A percentile compares a stretch with the other conserved stretches of the same genome.
Conservation (phyloP, 2,329 filamentous ascomycete genomes). For the Colletotrichum sp. region DNA sequence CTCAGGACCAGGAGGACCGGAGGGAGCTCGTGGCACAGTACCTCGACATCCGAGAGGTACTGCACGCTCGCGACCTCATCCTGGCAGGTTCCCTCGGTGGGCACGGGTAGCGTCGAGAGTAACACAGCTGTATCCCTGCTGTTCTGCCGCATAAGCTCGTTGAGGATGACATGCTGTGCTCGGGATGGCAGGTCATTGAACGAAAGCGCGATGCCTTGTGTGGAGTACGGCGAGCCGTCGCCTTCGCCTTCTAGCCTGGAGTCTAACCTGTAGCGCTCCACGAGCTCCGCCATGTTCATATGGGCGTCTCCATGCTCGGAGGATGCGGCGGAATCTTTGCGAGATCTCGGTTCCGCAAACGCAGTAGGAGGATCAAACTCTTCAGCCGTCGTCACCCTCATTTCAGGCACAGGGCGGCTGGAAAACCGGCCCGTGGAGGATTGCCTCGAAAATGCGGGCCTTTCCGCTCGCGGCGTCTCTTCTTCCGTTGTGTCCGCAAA, state of each 20-base stretch:
- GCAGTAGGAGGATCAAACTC: slow-evolving; percentile 66
- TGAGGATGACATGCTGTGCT: slow-evolving; percentile 85
- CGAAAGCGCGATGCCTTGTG: slow-evolving; percentile 71
- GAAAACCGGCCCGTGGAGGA: slow-evolving; percentile 64
- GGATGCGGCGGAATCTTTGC: slow-evolving; percentile 40
- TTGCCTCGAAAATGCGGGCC: slow-evolving; percentile 44
- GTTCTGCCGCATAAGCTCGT: slow-evolving; percentile 77
- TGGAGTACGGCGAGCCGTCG: slow-evolving; percentile 54
- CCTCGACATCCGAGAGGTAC: slow-evolving; percentile 80
- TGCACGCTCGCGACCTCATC: slow-evolving; percentile 73
- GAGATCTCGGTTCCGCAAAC: slow-evolving; percentile 57
- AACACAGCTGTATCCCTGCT: slow-evolving; percentile 77
- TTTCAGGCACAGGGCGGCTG: slow-evolving; percentile 67
- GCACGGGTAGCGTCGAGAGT: slow-evolving; percentile 84
- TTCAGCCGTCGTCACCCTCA: slow-evolving; percentile 59
- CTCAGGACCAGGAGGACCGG: slow-evolving; percentile 82
- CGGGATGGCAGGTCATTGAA: slow-evolving; percentile 88
- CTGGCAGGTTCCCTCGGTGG: slow-evolving; percentile 75
- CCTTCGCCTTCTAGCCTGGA: slow-evolving; percentile 23
- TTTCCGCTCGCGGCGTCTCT: slow-evolving; percentile 35
- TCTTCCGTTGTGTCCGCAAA: slow-evolving; percentile 60
- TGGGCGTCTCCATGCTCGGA: slow-evolving; percentile 37
- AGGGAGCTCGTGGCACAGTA: slow-evolving; percentile 77
- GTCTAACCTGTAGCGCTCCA: slow-evolving; percentile 42
- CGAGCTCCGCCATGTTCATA: slow-evolving; percentile 49